Evolutionary conservation across 176 grass and related monocot genomes (phyloP).

Genomic region (Aegilops umbellulata): DNA sequence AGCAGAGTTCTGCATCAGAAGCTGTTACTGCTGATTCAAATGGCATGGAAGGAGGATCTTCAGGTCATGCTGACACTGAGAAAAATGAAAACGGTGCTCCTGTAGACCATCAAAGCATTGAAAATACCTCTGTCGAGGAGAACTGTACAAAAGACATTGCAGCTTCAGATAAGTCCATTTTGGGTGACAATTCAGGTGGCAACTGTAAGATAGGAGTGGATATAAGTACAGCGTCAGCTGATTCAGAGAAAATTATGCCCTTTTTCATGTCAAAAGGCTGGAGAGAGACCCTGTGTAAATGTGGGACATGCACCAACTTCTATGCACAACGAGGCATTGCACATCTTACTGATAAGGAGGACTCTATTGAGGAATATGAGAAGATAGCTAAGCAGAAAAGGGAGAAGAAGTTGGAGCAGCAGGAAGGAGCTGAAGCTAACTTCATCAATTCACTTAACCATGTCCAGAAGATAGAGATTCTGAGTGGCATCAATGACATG

Average conservation of each 20-base stretch:
- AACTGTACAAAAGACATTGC: conserved; percentile 12
- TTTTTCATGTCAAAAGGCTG: conserved; percentile 85
- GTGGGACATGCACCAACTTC: conserved; percentile 54
- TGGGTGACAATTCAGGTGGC: conserved; percentile 33
- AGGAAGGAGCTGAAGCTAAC: conserved; percentile 82
- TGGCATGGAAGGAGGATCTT: conserved; percentile 39
- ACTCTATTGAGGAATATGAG: conserved; percentile 95
- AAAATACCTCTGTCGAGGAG: conserved; percentile 15
- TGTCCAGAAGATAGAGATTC: conserved; percentile 95
- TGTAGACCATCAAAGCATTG: conserved; percentile 25
- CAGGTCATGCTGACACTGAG: conserved; percentile 12
- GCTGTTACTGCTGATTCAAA: conserved; percentile 31
- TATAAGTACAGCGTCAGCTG: conserved; percentile 45
- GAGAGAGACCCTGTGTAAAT: conserved; percentile 84
- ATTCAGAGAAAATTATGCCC: conserved; percentile 49
- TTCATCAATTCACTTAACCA: conserved; percentile 85
- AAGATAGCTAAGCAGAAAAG: conserved; percentile 80
- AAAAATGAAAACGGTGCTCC: conserved; percentile 32
- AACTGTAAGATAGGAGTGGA: conserved; percentile 65
- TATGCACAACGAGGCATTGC: conserved; percentile 54
- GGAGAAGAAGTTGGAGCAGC: conserved; percentile 83
- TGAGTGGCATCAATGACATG: conserved; percentile 89
- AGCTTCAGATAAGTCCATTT: conserved; percentile 32
- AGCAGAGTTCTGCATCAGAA: conserved; percentile 40
- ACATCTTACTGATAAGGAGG: conserved; percentile 75